These are phyloP conservation scores for baker's yeast (Saccharomyces cerevisiae) DNA, from an alignment of 805 yeast species.

Conservation along the genomic window DNA sequence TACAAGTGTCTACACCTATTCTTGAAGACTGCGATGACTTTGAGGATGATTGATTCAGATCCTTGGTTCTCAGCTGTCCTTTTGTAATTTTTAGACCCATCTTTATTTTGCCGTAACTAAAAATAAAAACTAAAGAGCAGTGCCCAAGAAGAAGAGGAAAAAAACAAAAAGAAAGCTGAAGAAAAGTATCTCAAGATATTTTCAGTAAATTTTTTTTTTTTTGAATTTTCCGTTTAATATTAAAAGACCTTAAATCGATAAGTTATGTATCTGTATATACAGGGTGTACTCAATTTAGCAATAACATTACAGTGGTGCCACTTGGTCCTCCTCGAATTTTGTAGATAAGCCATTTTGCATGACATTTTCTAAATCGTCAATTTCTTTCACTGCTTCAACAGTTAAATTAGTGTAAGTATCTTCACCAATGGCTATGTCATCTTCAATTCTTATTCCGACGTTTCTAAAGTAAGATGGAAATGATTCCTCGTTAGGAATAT, in stretches of 20 bases:
- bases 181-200: not conserved
- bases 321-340: constrained; percentile 36
- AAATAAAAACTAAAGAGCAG: not conserved
- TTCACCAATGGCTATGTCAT: constrained; percentile 78
- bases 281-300: not conserved
- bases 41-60: not conserved
- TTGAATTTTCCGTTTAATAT: not conserved
- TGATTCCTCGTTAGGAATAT: constrained; percentile 60
- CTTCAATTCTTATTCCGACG: constrained; percentile 92
- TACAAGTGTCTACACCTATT: too few relatives aligned
- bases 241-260: not conserved
- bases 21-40: not conserved
- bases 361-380: constrained; percentile 67
- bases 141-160: not conserved
- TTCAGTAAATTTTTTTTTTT: not conserved
- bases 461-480: constrained; percentile 80
- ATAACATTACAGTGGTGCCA: constrained; percentile 20
- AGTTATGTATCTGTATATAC: not conserved
- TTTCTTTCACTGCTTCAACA: constrained; percentile 77
- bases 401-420: constrained; percentile 54
- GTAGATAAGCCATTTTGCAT: constrained; percentile 56
- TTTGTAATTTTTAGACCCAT: not conserved
- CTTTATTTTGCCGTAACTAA: not conserved
- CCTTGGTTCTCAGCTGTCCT: not conserved
- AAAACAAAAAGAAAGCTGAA: not conserved